Evolutionary conservation across 768 basidiomycete species (phyloP).

Genomic region (Boletus reticulatus): DNA sequence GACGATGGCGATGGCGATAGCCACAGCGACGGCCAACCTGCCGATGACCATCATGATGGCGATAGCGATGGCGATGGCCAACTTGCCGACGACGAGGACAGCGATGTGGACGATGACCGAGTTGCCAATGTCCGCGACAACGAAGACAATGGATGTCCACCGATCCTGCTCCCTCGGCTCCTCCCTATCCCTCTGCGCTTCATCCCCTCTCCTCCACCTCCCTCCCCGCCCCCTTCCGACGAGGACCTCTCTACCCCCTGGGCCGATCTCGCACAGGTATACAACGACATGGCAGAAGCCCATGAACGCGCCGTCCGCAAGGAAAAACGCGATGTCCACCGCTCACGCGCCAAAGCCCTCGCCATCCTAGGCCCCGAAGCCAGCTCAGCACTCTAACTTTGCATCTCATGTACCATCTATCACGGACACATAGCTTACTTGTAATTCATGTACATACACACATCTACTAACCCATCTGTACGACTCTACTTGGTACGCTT

Average conservation of each 20-base stretch:
- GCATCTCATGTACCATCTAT: not conserved
- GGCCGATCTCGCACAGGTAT: not conserved
- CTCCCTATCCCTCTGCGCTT: not conserved
- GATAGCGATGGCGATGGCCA: not conserved
- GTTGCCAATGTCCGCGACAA: too few species aligned
- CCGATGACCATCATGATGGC: not conserved
- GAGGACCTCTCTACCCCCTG: not conserved
- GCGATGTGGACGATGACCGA: not conserved
- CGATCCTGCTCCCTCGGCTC: slow-evolving; percentile 7
- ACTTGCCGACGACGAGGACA: not conserved
- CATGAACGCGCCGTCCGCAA: slow-evolving; percentile 9
- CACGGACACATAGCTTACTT: not conserved
- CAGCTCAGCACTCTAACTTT: too few species aligned
- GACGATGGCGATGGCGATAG: not conserved
- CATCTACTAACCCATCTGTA: too few species aligned
- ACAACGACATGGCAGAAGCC: not conserved
- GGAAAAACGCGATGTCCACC: slow-evolving; percentile 6
- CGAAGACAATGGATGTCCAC: not conserved
- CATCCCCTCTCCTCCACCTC: not conserved
- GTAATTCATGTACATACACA: not conserved
- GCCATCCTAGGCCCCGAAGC: slow-evolving; percentile 4
- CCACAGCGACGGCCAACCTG: not conserved
- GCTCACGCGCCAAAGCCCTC: slow-evolving; percentile 10
- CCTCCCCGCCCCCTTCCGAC: too few species aligned
- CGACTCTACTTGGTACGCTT: slow-evolving; percentile 50